These are phyloP conservation scores for Albifimbria verrucaria DNA, from an alignment of 2,329 filamentous ascomycete species.

Conservation along the genomic window DNA sequence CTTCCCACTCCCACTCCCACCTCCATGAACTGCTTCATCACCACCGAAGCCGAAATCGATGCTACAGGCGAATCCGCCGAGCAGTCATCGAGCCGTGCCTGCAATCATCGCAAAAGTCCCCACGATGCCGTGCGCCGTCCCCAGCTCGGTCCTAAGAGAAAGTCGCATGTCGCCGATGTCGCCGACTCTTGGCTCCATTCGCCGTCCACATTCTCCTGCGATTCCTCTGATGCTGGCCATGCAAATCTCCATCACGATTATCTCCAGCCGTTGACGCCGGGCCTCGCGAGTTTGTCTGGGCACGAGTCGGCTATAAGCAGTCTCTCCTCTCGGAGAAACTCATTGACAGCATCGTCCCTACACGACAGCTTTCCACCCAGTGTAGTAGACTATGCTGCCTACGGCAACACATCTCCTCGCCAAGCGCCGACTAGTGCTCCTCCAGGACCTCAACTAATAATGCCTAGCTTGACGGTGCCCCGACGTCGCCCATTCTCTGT, in stretches of 20 bases:
- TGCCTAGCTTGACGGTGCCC: slow-evolving; percentile 94
- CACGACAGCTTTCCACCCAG: slow-evolving; percentile 21
- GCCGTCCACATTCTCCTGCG: not conserved
- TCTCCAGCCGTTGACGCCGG: slow-evolving; percentile 23
- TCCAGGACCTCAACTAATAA: slow-evolving; percentile 76
- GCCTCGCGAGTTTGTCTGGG: slow-evolving; percentile 20
- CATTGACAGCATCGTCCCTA: slow-evolving; percentile 42
- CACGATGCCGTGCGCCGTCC: not conserved
- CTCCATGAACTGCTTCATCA: slow-evolving; percentile 31
- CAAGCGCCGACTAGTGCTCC: slow-evolving; percentile 15
- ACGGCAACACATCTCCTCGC: slow-evolving; percentile 12
- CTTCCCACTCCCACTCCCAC: slow-evolving; percentile 15
- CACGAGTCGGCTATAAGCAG: slow-evolving; percentile 39
- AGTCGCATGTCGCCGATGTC: not conserved
- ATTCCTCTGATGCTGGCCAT: slow-evolving; percentile 11
- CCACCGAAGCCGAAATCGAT: slow-evolving; percentile 30
- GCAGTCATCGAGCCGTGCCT: not conserved
- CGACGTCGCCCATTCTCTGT: slow-evolving; percentile 85
- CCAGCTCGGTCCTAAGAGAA: not conserved
- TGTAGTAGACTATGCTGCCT: slow-evolving; percentile 12
- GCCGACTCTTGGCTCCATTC: not conserved
- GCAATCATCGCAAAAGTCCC: not conserved
- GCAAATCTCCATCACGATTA: slow-evolving; percentile 14
- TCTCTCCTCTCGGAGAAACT: slow-evolving; percentile 49
- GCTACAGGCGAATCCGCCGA: slow-evolving; percentile 13